Percentiles rank a stretch among this genome's conserved stretches.
These are phyloP conservation scores for Solanum clarkiae DNA, from an alignment of 257 asterid genomes.

Conservation along the genomic window DNA sequence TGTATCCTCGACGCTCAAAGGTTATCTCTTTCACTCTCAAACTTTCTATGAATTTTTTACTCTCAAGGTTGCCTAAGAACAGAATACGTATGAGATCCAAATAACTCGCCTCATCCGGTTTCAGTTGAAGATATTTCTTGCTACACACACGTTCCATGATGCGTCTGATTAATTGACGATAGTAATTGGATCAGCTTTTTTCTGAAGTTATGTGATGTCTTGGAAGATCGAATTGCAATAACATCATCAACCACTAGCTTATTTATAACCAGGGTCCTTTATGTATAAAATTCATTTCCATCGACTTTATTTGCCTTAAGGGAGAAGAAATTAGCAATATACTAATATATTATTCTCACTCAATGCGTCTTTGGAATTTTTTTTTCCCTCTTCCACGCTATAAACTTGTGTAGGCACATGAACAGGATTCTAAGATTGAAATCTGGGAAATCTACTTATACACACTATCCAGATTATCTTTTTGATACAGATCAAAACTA, in stretches of 20 bases:
- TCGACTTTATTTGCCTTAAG: neutral
- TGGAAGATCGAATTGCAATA: neutral
- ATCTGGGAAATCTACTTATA: neutral
- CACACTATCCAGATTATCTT: neutral
- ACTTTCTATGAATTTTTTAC: conserved; percentile 4
- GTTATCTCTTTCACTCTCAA: neutral
- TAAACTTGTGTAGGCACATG: neutral
- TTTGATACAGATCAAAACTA: neutral
- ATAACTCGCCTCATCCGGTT: neutral
- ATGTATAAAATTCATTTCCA: too few species aligned
- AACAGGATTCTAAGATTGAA: neutral
- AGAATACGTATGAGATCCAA: neutral
- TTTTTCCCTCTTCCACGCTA: neutral
- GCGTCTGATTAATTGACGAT: neutral
- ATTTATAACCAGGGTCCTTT: neutral
- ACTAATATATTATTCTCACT: neutral
- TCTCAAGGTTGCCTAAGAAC: neutral
- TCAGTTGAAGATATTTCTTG: neutral
- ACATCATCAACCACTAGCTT: neutral
- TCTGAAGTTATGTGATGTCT: neutral
- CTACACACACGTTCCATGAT: neutral
- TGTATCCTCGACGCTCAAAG: conserved; percentile 6
- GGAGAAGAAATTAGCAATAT: neutral
- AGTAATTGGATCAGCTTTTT: neutral
- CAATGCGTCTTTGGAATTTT: neutral